These are phyloP conservation scores for Sophora flavescens DNA, from an alignment of 306 rosid genomes.

Conservation along the genomic window DNA sequence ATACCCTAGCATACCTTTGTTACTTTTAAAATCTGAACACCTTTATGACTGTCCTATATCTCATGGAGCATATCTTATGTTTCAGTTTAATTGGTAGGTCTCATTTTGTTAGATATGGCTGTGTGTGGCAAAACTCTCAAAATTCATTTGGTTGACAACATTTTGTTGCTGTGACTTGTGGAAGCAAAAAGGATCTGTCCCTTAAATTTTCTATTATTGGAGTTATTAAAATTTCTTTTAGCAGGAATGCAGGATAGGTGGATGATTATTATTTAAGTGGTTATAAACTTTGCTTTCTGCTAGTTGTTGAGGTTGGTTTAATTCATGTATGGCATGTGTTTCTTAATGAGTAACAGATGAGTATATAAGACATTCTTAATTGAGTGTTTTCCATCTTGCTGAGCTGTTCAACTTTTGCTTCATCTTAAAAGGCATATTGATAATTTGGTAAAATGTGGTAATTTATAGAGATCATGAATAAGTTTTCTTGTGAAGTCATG, in stretches of 20 bases:
- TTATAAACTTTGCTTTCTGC: background rate
- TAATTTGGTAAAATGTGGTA: conserved; percentile 13
- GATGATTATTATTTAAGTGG: conserved; percentile 12
- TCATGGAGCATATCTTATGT: background rate
- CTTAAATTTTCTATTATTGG: background rate
- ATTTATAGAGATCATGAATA: background rate
- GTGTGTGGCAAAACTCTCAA: background rate
- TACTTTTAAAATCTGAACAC: background rate
- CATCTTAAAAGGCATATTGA: background rate
- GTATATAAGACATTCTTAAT: background rate
- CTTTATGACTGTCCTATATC: background rate
- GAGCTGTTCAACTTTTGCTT: background rate
- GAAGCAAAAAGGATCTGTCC: background rate
- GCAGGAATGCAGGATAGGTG: background rate
- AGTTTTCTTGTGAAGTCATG: background rate
- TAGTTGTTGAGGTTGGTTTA: conserved; percentile 14
- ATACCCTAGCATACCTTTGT: background rate
- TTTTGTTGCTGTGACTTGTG: background rate
- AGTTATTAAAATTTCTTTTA: background rate
- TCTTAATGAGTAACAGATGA: conserved; percentile 6
- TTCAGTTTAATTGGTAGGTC: background rate
- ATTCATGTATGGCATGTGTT: background rate
- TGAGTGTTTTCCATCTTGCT: background rate
- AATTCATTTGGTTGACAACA: background rate
- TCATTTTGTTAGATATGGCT: background rate